Evolutionary conservation across 768 basidiomycete genomes (phyloP), one percentile per base, ranked within the genome.

Genomic region (Pleurotus sapidus): DNA sequence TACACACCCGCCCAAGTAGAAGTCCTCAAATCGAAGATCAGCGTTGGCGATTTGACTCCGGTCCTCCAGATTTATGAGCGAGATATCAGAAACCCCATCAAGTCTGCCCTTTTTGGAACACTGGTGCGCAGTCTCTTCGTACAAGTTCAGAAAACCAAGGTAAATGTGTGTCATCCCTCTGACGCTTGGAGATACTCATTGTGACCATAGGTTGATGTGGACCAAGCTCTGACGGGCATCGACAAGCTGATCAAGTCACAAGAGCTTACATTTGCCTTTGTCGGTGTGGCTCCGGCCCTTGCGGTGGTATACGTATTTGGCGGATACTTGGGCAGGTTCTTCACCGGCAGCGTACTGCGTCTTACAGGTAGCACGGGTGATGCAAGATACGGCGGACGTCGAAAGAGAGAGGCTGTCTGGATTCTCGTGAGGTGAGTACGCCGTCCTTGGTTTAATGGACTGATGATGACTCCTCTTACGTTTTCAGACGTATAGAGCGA

Each of bases 61-160:
- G 88, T 98, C 4, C 79, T 96, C 59, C 76, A 87, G 65, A 80
- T 95, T 4, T 98, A 96, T 65, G 96, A 98, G 73, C 84, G 89
- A 59, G 94, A 98, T 64, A 92, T 98, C 73, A 88, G 87, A 68
- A 82, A 74, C n/a, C 96, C 96, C 0, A 63, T 98, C 46, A 87
- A 83, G 63, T 93, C 91, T 17, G 91, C 87, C 4, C 59, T 98
- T 3, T 74, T 80, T 5, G 96, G 96, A 3, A 89, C 87, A 12
- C 76, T 98, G 6, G 74, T 98, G 15, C 82, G 96, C 25, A 86
- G 91, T 1, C 73, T 94, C 47, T 87, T 98, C 61, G 88, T 99
- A 27, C 96, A 98, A 66, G 82, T 98, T 0, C 96, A 98, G 63
- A 98, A 98, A 69, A 89, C 94, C 57, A 98, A 98, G 78, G 94